Evolutionary conservation across 1,284 basidiomycete genomes (phyloP).

Genomic region (Leccinum brunneo-olivaceum): DNA sequence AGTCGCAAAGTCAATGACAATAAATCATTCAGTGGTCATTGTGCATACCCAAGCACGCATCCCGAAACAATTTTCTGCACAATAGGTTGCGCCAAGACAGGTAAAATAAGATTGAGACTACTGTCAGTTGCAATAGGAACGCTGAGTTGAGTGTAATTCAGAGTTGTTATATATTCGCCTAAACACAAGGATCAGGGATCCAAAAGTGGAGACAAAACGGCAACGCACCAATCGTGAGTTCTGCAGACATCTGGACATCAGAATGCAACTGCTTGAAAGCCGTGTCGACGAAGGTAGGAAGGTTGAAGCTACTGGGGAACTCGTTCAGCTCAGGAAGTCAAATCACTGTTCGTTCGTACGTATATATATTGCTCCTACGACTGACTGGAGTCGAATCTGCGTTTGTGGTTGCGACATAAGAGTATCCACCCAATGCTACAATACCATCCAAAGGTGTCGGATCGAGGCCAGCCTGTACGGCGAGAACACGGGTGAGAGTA

Average conservation of each 20-base stretch:
- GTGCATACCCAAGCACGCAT: slow-evolving; percentile 47
- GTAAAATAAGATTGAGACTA: slow-evolving; percentile 60
- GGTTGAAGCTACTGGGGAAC: slow-evolving; percentile 51
- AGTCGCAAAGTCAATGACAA: slow-evolving; percentile 1
- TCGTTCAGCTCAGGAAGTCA: slow-evolving; percentile 10
- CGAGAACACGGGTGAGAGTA: slow-evolving; percentile 61
- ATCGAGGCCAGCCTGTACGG: slow-evolving; percentile 57
- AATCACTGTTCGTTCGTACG: slow-evolving; percentile 32
- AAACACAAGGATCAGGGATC: slow-evolving; percentile 1
- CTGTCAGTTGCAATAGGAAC: slow-evolving; percentile 60
- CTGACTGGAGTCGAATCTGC: slow-evolving; percentile 30
- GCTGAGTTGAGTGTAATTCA: slow-evolving; percentile 55
- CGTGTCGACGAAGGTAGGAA: slow-evolving; percentile 58
- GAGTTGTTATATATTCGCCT: slow-evolving; percentile 60
- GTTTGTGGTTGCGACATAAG: slow-evolving; percentile 45
- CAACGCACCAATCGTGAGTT: slow-evolving; percentile 50
- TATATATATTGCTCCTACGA: slow-evolving; percentile 47
- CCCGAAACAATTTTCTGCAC: slow-evolving; percentile 72
- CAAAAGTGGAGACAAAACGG: neutral
- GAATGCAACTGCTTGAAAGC: slow-evolving; percentile 63
- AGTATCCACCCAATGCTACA: slow-evolving; percentile 63
- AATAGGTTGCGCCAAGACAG: slow-evolving; percentile 69
- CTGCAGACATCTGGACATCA: slow-evolving; percentile 54
- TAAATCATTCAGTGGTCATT: neutral
- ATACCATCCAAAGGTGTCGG: slow-evolving; percentile 64